Conservation (phyloP, 306 rosid genomes). For the Sophora flavescens region DNA sequence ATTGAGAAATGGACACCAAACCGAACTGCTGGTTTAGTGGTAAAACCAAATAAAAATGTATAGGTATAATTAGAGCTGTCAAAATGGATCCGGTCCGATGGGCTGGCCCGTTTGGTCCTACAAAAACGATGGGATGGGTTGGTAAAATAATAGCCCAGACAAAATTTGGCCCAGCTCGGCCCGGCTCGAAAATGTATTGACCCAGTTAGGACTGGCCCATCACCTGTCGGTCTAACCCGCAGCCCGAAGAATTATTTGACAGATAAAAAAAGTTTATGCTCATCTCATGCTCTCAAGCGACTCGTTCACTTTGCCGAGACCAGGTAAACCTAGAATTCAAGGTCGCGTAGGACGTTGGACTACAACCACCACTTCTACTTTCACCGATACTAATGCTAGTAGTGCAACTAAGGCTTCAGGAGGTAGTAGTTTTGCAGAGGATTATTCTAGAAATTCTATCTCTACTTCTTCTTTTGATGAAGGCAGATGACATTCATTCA, state of each 20-base stretch:
- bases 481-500: conserved; percentile 58
- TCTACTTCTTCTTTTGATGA: conserved; percentile 79
- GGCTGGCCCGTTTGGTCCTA: too few species aligned
- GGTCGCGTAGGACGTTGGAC: conserved; percentile 81
- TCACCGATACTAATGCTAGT: conserved; percentile 65
- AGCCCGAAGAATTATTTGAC: too few species aligned
- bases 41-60: background rate
- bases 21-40: background rate
- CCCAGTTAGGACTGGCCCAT: too few species aligned
- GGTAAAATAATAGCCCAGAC: too few species aligned
- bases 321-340: conserved; percentile 78
- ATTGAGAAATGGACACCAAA: too few species aligned
- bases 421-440: conserved; percentile 66
- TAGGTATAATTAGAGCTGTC: too few species aligned
- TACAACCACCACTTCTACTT: conserved; percentile 58
- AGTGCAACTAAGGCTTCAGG: conserved; percentile 64
- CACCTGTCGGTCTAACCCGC: too few species aligned
- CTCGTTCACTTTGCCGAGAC: conserved; percentile 78
- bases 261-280: too few species aligned
- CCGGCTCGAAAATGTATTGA: too few species aligned
- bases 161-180: too few species aligned
- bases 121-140: too few species aligned
- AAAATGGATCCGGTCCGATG: too few species aligned
- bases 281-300: conserved; percentile 87
- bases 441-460: conserved; percentile 80